Evolutionary conservation across 805 yeast species (phyloP).

Genomic region (Ogataea trehalophila): DNA sequence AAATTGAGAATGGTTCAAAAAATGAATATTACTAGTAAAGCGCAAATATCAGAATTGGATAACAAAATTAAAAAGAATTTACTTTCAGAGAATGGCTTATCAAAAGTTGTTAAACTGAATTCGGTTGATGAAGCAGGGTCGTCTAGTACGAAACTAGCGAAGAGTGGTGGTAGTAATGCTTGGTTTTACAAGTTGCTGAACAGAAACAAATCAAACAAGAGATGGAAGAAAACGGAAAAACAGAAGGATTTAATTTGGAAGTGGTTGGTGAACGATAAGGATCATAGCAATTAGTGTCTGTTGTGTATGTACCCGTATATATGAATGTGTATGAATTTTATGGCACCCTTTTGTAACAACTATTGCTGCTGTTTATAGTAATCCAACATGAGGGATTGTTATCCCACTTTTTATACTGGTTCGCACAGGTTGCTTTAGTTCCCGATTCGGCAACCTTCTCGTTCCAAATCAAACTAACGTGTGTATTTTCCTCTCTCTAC

Average conservation of each 20-base stretch:
- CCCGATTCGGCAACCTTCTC: too few species aligned
- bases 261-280: constrained; percentile 47
- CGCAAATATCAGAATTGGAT: constrained; percentile 25
- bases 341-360: too few species aligned
- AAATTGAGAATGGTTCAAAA: constrained; percentile 59
- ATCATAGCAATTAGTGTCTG: neutral
- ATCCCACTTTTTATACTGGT: too few species aligned
- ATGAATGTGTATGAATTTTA: too few species aligned
- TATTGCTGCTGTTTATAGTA: too few species aligned
- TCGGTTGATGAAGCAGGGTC: constrained; percentile 10
- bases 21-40: constrained; percentile 52
- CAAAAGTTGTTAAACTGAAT: constrained; percentile 9
- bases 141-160: neutral
- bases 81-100: neutral
- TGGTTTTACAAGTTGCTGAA: neutral
- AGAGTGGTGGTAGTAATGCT: too few species aligned
- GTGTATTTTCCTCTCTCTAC: too few species aligned
- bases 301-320: neutral
- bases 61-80: constrained; percentile 15
- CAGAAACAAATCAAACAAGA: neutral
- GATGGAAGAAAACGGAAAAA: constrained; percentile 4
- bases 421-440: too few species aligned
- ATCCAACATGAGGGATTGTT: too few species aligned
- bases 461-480: too few species aligned
- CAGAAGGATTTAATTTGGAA: constrained; percentile 49